These are phyloP conservation scores for Kurtzmaniella quercitrusa DNA, from an alignment of 1,139 yeast species.

Conservation along the genomic window DNA sequence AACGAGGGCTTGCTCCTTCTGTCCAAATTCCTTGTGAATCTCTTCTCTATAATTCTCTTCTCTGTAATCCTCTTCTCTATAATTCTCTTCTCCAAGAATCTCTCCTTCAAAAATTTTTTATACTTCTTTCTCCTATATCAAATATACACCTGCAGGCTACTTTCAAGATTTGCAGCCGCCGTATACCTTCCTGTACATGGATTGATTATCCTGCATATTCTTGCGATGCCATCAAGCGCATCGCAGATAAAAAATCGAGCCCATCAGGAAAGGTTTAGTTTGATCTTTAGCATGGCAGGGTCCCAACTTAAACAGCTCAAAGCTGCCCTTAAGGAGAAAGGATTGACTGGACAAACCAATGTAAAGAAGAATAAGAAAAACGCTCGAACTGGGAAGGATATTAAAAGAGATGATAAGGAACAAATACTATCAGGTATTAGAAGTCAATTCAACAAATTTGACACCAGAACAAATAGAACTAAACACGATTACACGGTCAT, in stretches of 20 bases:
- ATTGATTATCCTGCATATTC: background rate
- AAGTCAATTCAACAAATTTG: constrained; percentile 86
- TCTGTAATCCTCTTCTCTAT: too few species aligned
- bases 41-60: too few species aligned
- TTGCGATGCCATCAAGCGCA: constrained; percentile 1
- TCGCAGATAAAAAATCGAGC: background rate
- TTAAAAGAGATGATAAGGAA: constrained; percentile 63
- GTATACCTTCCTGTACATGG: background rate
- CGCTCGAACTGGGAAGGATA: constrained; percentile 58
- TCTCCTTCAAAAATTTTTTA: too few species aligned
- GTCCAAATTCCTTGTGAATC: too few species aligned
- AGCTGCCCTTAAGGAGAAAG: constrained; percentile 70
- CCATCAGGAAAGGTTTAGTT: background rate
- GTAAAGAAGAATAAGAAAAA: constrained; percentile 50
- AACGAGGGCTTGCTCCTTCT: too few species aligned
- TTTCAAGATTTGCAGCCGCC: too few species aligned
- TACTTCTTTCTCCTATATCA: background rate
- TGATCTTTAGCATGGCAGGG: constrained; percentile 64
- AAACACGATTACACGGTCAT: constrained; percentile 62
- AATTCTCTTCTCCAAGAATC: too few species aligned
- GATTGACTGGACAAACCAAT: constrained; percentile 79
- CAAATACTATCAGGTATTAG: constrained; percentile 59
- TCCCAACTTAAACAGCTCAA: constrained; percentile 83
- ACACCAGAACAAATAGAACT: constrained; percentile 63
- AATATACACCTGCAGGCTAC: too few species aligned